These are phyloP conservation scores for Penicillium paneum DNA, from an alignment of 2,329 filamentous ascomycete genomes.

Conservation along the genomic window DNA sequence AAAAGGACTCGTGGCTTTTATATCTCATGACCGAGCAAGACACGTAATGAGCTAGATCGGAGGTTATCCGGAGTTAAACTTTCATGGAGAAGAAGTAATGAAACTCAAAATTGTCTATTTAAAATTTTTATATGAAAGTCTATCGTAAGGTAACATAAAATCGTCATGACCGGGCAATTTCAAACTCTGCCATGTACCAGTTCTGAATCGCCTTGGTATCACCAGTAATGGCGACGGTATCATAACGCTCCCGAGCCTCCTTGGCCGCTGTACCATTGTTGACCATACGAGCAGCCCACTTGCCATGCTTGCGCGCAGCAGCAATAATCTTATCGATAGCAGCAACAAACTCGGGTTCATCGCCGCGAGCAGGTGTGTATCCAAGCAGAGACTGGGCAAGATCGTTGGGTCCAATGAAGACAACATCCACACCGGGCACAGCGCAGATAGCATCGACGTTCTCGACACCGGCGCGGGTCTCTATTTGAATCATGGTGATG, in stretches of 20 bases:
- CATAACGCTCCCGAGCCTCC: conserved; percentile 39
- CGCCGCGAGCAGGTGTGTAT: conserved; percentile 54
- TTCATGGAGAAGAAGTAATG: background rate
- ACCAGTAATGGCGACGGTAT: conserved; percentile 47
- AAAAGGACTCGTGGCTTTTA: background rate
- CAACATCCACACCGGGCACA: conserved; percentile 38
- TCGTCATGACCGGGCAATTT: conserved; percentile 37
- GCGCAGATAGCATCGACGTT: conserved; percentile 42
- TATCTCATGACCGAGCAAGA: background rate
- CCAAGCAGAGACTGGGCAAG: conserved; percentile 55
- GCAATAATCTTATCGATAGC: conserved; percentile 59
- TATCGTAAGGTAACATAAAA: background rate
- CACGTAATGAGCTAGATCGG: background rate
- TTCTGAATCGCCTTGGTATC: conserved; percentile 51
- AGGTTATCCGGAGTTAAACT: background rate
- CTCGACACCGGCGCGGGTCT: conserved; percentile 38
- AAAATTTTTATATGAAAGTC: conserved; percentile 2
- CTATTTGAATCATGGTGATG: conserved; percentile 40
- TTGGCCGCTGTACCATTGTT: conserved; percentile 47
- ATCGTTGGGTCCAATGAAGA: conserved; percentile 38
- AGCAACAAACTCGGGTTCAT: conserved; percentile 55
- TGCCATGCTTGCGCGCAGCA: conserved; percentile 60
- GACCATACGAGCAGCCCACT: conserved; percentile 58
- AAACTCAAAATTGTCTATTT: background rate
- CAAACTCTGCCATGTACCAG: conserved; percentile 47